Base-by-base conservation (phyloP, 116 monocot genomes). In the Phalaenopsis hybrid region DNA sequence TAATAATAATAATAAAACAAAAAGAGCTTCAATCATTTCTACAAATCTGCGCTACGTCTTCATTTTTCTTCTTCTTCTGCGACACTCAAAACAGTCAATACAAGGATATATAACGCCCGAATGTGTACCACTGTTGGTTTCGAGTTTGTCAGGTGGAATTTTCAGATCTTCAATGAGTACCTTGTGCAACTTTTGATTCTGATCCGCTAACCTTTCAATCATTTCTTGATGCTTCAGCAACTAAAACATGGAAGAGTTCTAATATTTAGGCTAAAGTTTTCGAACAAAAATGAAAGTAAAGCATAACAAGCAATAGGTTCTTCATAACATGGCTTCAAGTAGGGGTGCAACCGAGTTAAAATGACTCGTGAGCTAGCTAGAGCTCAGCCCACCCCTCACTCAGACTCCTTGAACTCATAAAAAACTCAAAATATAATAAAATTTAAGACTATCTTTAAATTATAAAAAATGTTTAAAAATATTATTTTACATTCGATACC, bases 131-230 rank as follows among this genome's bases (percentile, higher is more conserved):
- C 18, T 57, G 61, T 41, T 83, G 33, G 76, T 52, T 37, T 81
- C 70, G 11, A 94, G 82, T 75, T 85, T 96, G 63, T 67, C 75
- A 43, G 91, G 88, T 58, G 89, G 75, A 91, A 96, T 79, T 75
- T 91, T 92, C 28, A 94, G 83, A 73, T 96, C 96, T 73, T 96
- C 91, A 10, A 89, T 77, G 4, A 96, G 92, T 81, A 96, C 80
- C 13, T 81, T 79, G 9, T 82, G 96, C 75, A 96, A 83, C 80
- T 88, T 92, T 79, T 86, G 82, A 78, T 96, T 96, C 87, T 96
- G 91, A 79, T 90, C 86, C 69, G 84, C 76, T 74, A 96, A 75
- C 83, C 89, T 85, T 49, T 96, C 91, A 74, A 94, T 94, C 1
- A 83, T 78, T 81, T 84, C 78, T 78, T 96, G 96, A 65, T 96